phyloP scores from a whole-genome alignment of 2,329 filamentous ascomycete genomes.

The Reticulascus tulasneorum region DNA sequence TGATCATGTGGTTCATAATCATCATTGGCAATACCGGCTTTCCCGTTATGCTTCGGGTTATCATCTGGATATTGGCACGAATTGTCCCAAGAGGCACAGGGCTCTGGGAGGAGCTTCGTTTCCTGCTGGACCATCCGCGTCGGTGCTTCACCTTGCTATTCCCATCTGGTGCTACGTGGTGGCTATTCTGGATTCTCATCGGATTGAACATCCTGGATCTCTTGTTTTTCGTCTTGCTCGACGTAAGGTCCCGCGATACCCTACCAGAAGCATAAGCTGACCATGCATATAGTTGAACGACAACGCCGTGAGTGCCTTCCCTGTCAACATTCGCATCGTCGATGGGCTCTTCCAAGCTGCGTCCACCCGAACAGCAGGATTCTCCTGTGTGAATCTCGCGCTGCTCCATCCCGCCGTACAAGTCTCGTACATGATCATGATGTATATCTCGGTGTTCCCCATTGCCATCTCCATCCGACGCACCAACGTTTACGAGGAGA shows the following conservation, averaged over 20 bases:
- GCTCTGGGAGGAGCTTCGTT: slow-evolving; percentile 84
- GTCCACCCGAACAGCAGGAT: slow-evolving; percentile 86
- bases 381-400: slow-evolving; percentile 74
- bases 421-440: slow-evolving; percentile 95
- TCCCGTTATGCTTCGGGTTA: slow-evolving; percentile 86
- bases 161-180: slow-evolving; percentile 87
- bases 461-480: slow-evolving; percentile 92
- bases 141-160: slow-evolving; percentile 96
- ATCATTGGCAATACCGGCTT: slow-evolving; percentile 95
- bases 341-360: slow-evolving; percentile 88
- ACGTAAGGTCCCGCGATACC: slow-evolving; percentile 52
- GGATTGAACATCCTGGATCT: slow-evolving; percentile 80
- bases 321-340: slow-evolving; percentile 71
- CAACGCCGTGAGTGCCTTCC: slow-evolving; percentile 61
- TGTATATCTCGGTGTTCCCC: slow-evolving; percentile 97
- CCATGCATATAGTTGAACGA: slow-evolving; percentile 60
- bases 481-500: slow-evolving; percentile 96
- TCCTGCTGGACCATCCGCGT: slow-evolving; percentile 89
- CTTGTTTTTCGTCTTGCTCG: slow-evolving; percentile 87
- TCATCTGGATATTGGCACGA: slow-evolving; percentile 79
- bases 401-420: slow-evolving; percentile 85
- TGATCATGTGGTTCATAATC: slow-evolving; percentile 80
- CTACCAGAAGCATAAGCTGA: slow-evolving; percentile 4
- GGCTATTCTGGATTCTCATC: slow-evolving; percentile 84
- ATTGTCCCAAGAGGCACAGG: slow-evolving; percentile 61